Conservation (phyloP, 2,329 filamentous ascomycete genomes). For the Achaetomium macrosporum region DNA sequence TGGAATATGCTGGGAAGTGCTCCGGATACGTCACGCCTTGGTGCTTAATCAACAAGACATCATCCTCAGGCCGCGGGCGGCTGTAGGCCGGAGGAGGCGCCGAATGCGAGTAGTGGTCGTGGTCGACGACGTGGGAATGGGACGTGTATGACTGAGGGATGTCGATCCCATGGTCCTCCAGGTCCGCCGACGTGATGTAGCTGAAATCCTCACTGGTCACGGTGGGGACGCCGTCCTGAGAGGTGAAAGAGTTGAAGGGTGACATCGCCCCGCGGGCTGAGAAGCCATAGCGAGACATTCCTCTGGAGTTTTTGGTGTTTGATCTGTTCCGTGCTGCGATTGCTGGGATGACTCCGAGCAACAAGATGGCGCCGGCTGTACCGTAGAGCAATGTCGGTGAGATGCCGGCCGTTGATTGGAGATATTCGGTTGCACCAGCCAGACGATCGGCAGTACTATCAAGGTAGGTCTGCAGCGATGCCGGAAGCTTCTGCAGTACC, state of each 20-base stretch:
- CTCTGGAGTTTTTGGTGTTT: slow-evolving; percentile 23
- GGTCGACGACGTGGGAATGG: slow-evolving; percentile 8
- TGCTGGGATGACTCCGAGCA: slow-evolving; percentile 43
- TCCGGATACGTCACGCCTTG: slow-evolving; percentile 60
- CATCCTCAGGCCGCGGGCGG: slow-evolving; percentile 40
- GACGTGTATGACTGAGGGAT: slow-evolving; percentile 29
- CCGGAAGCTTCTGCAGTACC: slow-evolving; percentile 34
- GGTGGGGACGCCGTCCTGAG: slow-evolving; percentile 46
- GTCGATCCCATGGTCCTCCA: slow-evolving; percentile 42
- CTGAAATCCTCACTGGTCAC: slow-evolving; percentile 73
- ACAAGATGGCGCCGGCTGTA: slow-evolving; percentile 42
- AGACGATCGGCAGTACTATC: slow-evolving; percentile 47
- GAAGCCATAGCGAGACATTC: slow-evolving; percentile 52
- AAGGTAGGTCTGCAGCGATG: slow-evolving; percentile 47
- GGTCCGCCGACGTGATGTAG: slow-evolving; percentile 75
- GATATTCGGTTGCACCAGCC: slow-evolving; percentile 46
- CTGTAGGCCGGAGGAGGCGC: slow-evolving; percentile 29
- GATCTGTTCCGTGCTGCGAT: slow-evolving; percentile 24
- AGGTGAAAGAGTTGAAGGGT: slow-evolving; percentile 48
- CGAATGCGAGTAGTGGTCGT: slow-evolving; percentile 18
- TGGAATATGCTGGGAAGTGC: slow-evolving; percentile 69
- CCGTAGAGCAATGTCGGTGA: slow-evolving; percentile 45
- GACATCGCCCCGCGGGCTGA: slow-evolving; percentile 40
- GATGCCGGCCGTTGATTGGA: slow-evolving; percentile 45
- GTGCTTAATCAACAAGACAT: slow-evolving; percentile 65